A percentile compares a stretch with the other conserved stretches of the same genome.
Evolutionary conservation across 2,329 filamentous ascomycete genomes (phyloP).

Genomic region (Aspergillus puulaauensis): DNA sequence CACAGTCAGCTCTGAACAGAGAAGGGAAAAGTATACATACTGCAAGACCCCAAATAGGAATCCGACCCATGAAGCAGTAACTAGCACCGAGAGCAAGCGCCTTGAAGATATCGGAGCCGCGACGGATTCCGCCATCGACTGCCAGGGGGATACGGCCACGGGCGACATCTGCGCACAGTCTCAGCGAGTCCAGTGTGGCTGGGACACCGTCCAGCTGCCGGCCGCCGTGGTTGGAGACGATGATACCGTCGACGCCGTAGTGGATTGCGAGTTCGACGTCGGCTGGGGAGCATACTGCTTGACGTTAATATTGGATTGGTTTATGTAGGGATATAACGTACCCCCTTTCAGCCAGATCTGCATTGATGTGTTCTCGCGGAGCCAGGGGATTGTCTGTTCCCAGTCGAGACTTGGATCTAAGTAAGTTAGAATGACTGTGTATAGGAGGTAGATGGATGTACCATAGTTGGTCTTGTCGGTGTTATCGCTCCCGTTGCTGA

Average conservation of each 20-base stretch:
- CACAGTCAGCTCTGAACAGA: background rate
- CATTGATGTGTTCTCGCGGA: slow-evolving; percentile 49
- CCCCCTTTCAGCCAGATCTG: slow-evolving; percentile 38
- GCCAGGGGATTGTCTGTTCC: slow-evolving; percentile 51
- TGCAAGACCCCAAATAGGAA: slow-evolving; percentile 36
- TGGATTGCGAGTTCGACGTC: slow-evolving; percentile 37
- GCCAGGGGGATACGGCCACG: slow-evolving; percentile 33
- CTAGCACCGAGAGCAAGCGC: slow-evolving; percentile 36
- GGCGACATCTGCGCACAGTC: slow-evolving; percentile 25
- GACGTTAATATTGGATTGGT: background rate
- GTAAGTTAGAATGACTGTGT: background rate
- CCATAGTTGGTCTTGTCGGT: slow-evolving; percentile 30
- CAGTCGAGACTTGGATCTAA: slow-evolving; percentile 47
- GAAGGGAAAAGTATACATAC: slow-evolving; percentile 14
- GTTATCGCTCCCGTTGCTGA: slow-evolving; percentile 25
- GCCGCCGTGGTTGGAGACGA: slow-evolving; percentile 42
- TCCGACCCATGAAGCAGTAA: slow-evolving; percentile 32
- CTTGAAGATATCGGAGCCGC: slow-evolving; percentile 39
- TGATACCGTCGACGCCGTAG: slow-evolving; percentile 35
- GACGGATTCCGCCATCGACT: slow-evolving; percentile 36
- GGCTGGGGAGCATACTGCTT: slow-evolving; percentile 30
- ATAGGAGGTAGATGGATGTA: slow-evolving; percentile 5
- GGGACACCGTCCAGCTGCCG: slow-evolving; percentile 40
- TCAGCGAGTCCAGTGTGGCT: slow-evolving; percentile 38
- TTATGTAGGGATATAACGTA: slow-evolving; percentile 6